Base-by-base conservation (phyloP, 208 protist genomes). In the Naegleria lovaniensis region DNA sequence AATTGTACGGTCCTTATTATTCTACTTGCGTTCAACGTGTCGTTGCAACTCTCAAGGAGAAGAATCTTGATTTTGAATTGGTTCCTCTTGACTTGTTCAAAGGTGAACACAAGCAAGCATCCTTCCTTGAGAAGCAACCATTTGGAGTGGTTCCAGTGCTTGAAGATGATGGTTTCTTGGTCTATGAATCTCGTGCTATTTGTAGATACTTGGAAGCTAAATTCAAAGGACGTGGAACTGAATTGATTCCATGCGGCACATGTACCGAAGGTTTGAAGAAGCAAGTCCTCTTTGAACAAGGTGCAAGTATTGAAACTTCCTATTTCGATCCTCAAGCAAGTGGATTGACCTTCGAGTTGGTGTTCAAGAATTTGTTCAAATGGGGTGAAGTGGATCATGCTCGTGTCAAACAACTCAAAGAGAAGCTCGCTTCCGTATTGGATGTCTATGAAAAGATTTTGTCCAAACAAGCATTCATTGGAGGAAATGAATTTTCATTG, bases 361-460 rank as follows among this genome's bases (percentile, higher is more conserved):
- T 85, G 4, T 85, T 85, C 25, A 85, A 85, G 36, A 36, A 16
- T 40, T 43, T 85, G 25, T 41, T 41, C 36, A 16, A 40, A n/a
- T 36, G 13, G 13, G 83, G 83, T 40, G 29, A 16, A 40, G 29
- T 36, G 1, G 83, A 85, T 85, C 29, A 36, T 25, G 83, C 83
- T 7, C 29, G 13, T 16, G 83, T 85, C 4, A 0, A 85, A 36
- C 15, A 36, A n/a, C 19, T 40, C 19, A 85, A 22, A 11, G 83
- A 85, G 40, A 85, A 85, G 25, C 83, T 85, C 83, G 36, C 83
- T 40, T 19, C n/a, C 19, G 19, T 25, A 3, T 41, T 85, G 36
- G 83, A 85, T 40, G 83, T 41, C 29, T 85, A 85, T 41, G 83
- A 85, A 36, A 85, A 85, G 83, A 41, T 85, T 85, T 85, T 85